Evolutionary conservation across 768 basidiomycete species (phyloP).

Genomic region (Mrakia frigida): DNA sequence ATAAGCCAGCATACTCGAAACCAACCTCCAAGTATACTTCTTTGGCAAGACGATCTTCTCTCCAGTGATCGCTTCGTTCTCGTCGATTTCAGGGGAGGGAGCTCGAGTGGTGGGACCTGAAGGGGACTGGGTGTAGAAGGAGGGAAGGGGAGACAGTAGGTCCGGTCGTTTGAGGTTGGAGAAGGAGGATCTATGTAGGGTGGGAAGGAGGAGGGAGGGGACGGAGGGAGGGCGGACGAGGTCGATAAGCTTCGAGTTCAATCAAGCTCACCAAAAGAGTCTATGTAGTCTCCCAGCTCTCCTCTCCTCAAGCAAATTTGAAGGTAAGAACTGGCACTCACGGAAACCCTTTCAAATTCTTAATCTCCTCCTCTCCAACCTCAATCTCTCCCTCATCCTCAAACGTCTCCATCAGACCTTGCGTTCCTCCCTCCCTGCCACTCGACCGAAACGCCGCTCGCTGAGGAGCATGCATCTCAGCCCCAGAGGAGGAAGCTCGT

Average conservation of each 20-base stretch:
- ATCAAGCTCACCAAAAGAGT: too few relatives aligned
- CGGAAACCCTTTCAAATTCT: not conserved
- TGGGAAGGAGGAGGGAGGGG: not conserved
- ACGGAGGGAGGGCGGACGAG: too few relatives aligned
- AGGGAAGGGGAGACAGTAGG: not conserved
- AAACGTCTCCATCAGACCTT: not conserved
- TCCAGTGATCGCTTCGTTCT: not conserved
- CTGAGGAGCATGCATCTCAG: not conserved
- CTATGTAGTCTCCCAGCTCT: too few relatives aligned
- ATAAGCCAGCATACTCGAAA: not conserved
- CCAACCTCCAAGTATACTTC: slow-evolving; percentile 1
- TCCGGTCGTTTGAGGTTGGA: not conserved
- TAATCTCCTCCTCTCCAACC: not conserved
- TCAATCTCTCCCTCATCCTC: not conserved
- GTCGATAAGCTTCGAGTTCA: too few relatives aligned
- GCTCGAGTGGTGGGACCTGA: slow-evolving; percentile 9
- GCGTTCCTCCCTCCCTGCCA: not conserved
- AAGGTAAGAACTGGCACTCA: not conserved
- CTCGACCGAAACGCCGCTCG: not conserved
- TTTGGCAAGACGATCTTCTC: not conserved
- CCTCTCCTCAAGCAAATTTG: not conserved
- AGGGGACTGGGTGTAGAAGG: not conserved
- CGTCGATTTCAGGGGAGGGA: not conserved
- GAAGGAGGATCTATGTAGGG: not conserved
- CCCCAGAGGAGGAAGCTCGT: not conserved